Percentiles rank a stretch among this genome's conserved stretches.
Evolutionary conservation across 1,139 yeast species (phyloP).

Genomic region (Hanseniaspora uvarum): DNA sequence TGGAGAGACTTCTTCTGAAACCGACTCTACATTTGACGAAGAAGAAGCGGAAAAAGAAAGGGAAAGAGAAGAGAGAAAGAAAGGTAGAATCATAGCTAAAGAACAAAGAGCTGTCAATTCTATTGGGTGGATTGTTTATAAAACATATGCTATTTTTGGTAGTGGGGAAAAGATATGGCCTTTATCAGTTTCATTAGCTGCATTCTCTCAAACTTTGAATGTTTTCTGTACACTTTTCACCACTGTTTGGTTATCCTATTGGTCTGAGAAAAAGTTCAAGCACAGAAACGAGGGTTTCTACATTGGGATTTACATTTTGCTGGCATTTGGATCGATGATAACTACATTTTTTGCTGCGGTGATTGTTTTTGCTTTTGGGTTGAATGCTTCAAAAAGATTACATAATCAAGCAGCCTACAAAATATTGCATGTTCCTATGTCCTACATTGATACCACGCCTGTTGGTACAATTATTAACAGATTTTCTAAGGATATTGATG

Average conservation of each 20-base stretch:
- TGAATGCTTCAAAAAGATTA: slow-evolving; percentile 18
- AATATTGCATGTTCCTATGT: slow-evolving; percentile 47
- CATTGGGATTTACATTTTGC: slow-evolving; percentile 32
- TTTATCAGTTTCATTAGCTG: slow-evolving; percentile 20
- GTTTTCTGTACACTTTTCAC: slow-evolving; percentile 31
- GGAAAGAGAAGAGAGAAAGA: slow-evolving; percentile 17
- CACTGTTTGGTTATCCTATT: slow-evolving; percentile 37
- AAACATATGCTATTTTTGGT: slow-evolving; percentile 34
- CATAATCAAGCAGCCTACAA: slow-evolving; percentile 22
- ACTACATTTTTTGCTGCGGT: background rate
- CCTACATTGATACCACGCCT: slow-evolving; percentile 51
- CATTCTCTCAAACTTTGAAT: slow-evolving; percentile 23
- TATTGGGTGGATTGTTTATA: slow-evolving; percentile 24
- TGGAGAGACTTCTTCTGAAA: slow-evolving; percentile 11
- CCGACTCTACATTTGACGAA: slow-evolving; percentile 12
- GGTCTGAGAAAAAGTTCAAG: slow-evolving; percentile 32
- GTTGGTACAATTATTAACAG: slow-evolving; percentile 51
- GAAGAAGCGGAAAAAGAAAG: slow-evolving; percentile 17
- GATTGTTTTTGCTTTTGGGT: slow-evolving; percentile 15
- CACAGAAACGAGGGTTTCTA: slow-evolving; percentile 26
- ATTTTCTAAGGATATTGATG: slow-evolving; percentile 54
- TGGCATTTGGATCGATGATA: slow-evolving; percentile 3
- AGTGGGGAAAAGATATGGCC: slow-evolving; percentile 32
- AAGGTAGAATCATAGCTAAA: slow-evolving; percentile 29
- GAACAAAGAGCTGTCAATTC: slow-evolving; percentile 34